Conservation (phyloP, 805 yeast genomes). For the Myxozyma monticola region DNA sequence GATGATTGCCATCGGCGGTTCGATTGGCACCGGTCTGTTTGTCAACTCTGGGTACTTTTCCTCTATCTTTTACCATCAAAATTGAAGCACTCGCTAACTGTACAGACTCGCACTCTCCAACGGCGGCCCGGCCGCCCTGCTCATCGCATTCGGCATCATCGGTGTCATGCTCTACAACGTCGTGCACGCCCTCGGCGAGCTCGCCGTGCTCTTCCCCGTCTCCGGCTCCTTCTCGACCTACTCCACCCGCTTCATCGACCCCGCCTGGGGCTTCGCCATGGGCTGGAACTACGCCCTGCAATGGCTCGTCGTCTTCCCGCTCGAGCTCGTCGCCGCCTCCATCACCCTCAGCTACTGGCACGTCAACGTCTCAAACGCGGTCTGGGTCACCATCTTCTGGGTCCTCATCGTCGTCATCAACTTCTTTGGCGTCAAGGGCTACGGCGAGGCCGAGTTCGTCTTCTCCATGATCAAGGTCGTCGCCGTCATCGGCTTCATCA, state of each 20-base stretch:
- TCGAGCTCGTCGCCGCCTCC: conserved; percentile 66
- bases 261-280: conserved; percentile 68
- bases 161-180: conserved; percentile 55
- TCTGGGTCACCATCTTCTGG: conserved; percentile 59
- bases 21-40: conserved; percentile 76
- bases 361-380: conserved; percentile 51
- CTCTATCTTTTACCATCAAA: no score
- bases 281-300: conserved; percentile 71
- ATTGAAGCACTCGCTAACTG: not conserved
- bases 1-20: conserved; percentile 81
- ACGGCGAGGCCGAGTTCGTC: conserved; percentile 68
- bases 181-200: conserved; percentile 56
- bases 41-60: conserved; percentile 36
- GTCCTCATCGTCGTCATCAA: conserved; percentile 51
- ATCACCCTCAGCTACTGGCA: conserved; percentile 57
- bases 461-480: conserved; percentile 58
- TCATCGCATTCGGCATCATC: conserved; percentile 51
- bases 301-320: conserved; percentile 63
- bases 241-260: conserved; percentile 63
- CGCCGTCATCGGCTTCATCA: conserved; percentile 60
- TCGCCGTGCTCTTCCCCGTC: conserved; percentile 66
- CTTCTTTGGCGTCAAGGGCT: conserved; percentile 57
- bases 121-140: conserved; percentile 56
- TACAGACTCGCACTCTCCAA: conserved; percentile 41
- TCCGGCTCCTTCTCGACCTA: conserved; percentile 63